Evolutionary conservation across 1,139 yeast species (phyloP), one percentile per base, ranked within the genome.

Genomic region (Protomyces inouyei): DNA sequence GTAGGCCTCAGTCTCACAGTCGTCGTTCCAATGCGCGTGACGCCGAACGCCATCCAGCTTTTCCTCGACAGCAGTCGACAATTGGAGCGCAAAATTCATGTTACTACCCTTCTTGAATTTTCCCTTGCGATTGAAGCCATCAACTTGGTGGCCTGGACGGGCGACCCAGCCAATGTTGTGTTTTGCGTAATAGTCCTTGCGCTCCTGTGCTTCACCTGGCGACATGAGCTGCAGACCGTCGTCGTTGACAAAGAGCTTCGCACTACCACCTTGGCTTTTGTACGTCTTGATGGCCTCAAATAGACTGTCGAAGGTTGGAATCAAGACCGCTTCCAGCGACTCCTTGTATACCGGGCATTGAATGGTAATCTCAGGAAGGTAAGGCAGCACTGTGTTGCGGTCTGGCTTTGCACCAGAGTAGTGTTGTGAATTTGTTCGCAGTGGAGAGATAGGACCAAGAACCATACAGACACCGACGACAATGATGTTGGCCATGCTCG

Each of bases 281-380:
- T 64, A 64, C 9, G 65, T 55, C 18, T 60, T 43, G 59, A 64
- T 61, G 16, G 65, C 61, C 12, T 25, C 46, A 16, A 46, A n/a
- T n/a, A 61, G 52, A 18, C 65, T 60, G 23, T 52, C 46, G 38
- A 60, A 53, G 4, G 66, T 61, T 14, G 66, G 66, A 16, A 54
- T 46, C 35, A 64, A 54, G 43, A 64, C 66, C n/a, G 45, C 55
- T 6, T 28, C 48, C 32, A 66, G 52, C n/a, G 65, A 48, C 28
- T 66, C 65, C 43, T 60, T 60, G 56, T 66, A 64, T 4, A 65
- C 67, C n/a, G 67, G 67, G 38, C 66, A 63, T 54, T 57, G 64
- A 45, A 63, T 59, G 28, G 65, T 60, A 25, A 64, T 52, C 16
- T 60, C 65, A 5, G 66, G 66, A 35, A 64, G 38, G 9, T 55